Evolutionary conservation across 345 rosid genomes (phyloP).

Genomic region (Bretschneidera sinensis): DNA sequence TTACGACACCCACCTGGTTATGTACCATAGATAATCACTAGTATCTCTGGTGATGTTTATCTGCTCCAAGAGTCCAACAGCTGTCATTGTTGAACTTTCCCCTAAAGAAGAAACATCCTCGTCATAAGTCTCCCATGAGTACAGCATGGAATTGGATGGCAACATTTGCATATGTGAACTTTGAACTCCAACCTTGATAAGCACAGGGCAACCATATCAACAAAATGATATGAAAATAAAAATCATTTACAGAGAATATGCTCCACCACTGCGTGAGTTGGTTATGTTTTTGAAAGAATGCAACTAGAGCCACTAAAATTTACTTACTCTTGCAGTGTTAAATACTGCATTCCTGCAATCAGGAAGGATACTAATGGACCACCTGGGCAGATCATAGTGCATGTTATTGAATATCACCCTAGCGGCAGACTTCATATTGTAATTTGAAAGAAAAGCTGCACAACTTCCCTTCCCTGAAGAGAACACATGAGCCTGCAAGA

Average conservation of each 20-base stretch:
- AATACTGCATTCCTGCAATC: slow-evolving; percentile 72
- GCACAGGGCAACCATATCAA: not conserved
- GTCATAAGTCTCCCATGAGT: slow-evolving; percentile 61
- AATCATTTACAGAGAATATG: not conserved
- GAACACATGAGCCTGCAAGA: slow-evolving; percentile 71
- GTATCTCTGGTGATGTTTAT: slow-evolving; percentile 79
- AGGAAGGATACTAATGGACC: slow-evolving; percentile 96
- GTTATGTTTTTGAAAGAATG: not conserved
- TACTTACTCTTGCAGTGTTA: slow-evolving; percentile 69
- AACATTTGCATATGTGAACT: slow-evolving; percentile 50
- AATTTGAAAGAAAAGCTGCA: slow-evolving; percentile 84
- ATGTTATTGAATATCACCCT: slow-evolving; percentile 54
- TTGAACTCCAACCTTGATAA: slow-evolving; percentile 68
- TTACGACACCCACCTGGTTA: slow-evolving; percentile 52
- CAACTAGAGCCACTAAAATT: not conserved
- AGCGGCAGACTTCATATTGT: slow-evolving; percentile 49
- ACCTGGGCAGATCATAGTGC: slow-evolving; percentile 72
- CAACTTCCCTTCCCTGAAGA: slow-evolving; percentile 55
- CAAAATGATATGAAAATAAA: not conserved
- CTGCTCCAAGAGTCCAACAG: slow-evolving; percentile 79
- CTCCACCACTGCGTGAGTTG: not conserved
- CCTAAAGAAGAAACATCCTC: slow-evolving; percentile 66
- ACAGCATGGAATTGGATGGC: slow-evolving; percentile 42
- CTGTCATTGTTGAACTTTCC: slow-evolving; percentile 45
- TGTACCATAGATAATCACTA: slow-evolving; percentile 94